Base-by-base conservation (phyloP, 768 basidiomycete genomes). In the Psilocybe cubensis region DNA sequence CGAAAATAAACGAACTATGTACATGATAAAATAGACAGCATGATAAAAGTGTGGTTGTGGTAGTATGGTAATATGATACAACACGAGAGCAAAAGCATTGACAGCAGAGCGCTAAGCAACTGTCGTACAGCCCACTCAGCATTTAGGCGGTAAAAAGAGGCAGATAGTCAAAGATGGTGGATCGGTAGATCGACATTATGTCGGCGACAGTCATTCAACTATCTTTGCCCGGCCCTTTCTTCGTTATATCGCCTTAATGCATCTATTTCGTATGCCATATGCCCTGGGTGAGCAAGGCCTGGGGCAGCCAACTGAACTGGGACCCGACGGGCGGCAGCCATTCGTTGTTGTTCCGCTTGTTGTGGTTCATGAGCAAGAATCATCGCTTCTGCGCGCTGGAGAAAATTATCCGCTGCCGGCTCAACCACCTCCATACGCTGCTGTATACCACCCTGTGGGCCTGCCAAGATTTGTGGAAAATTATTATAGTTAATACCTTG, bases 171-270 rank as follows among this genome's bases (percentile, higher is more conserved):
- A 33, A n/a, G 35, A 38, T 17, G 14, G 35, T 38, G 12, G 35
- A 38, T 38, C 35, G n/a, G n/a, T 12, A 17, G 35, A 38, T 38
- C 35, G 10, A 38, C n/a, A n/a, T 38, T n/a, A 38, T 4, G n/a
- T n/a, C n/a, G n/a, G n/a, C n/a, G n/a, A n/a, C n/a, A n/a, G n/a
- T n/a, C n/a, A n/a, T n/a, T n/a, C n/a, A n/a, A 6, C 2, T 38
- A 38, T 38, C 12, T 6, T n/a, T 42, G 25, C 23, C n/a, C 18
- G 27, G 18, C 47, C 25, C 47, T 28, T 41, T 18, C 48, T 28
- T 49, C 56, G 24, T 47, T 44, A n/a, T 48, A 17, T 5, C 46
- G 43, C 14, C 51, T 40, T 24, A 52, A 14, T 14, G 51, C 51
- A 42, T 52, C 51, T n/a, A n/a, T n/a, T 6, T 24, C 35, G 17